Percentiles rank a stretch among this genome's conserved stretches.
Conservation (phyloP, 1,139 yeast genomes). For the Spathaspora jeffriesii region DNA sequence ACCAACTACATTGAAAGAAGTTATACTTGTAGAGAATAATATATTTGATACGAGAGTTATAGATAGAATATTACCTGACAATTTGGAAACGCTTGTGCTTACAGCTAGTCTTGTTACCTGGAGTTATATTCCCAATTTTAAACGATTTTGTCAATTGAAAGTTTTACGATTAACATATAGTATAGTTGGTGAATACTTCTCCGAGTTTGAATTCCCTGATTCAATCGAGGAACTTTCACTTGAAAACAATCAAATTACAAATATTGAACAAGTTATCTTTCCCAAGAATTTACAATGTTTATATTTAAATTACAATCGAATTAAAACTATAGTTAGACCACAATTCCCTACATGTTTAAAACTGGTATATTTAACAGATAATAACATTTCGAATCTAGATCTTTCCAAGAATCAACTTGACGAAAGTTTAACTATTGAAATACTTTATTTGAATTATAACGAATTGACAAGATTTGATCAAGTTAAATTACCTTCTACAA, state of each 20-base stretch:
- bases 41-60: constrained; percentile 11
- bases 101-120: constrained; percentile 27
- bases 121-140: constrained; percentile 12
- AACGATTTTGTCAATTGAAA: constrained; percentile 13
- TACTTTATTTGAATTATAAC: constrained; percentile 21
- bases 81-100: constrained; percentile 16
- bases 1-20: constrained; percentile 13
- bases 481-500: constrained; percentile 17
- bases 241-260: constrained; percentile 22
- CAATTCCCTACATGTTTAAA: constrained; percentile 17
- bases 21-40: constrained; percentile 17
- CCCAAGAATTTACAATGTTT: constrained; percentile 19
- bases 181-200: constrained; percentile 15
- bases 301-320: constrained; percentile 23
- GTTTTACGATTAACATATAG: constrained; percentile 21
- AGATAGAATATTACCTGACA: constrained; percentile 7
- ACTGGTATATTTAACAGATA: constrained; percentile 25
- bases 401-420: constrained; percentile 16
- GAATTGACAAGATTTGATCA: constrained; percentile 13
- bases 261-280: constrained; percentile 19
- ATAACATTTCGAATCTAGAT: constrained; percentile 15
- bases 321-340: constrained; percentile 14
- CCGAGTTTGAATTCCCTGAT: constrained; percentile 18
- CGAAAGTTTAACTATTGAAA: constrained; percentile 15
- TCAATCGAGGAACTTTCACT: constrained; percentile 18